Percentiles rank a stretch among this genome's conserved stretches.
These are phyloP conservation scores for Lentinula edodes DNA, from an alignment of 768 basidiomycete species.

Conservation along the genomic window DNA sequence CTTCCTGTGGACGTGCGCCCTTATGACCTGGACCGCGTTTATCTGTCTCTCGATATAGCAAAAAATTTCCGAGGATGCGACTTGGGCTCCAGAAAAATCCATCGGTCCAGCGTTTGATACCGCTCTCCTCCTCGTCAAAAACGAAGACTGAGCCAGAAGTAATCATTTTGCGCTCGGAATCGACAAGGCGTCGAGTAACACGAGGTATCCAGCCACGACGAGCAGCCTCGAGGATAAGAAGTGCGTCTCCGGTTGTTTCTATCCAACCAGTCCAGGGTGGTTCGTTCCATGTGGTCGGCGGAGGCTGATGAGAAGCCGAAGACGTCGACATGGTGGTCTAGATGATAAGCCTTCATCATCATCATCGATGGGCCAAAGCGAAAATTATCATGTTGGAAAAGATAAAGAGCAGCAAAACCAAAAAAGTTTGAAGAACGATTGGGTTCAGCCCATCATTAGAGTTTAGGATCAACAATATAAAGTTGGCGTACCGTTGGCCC, in stretches of 20 bases:
- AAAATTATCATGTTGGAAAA: not conserved
- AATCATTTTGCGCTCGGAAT: conserved; percentile 90
- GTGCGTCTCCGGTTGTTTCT: conserved; percentile 90
- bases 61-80: conserved; percentile 89
- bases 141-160: conserved; percentile 92
- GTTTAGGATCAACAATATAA: conserved; percentile 8
- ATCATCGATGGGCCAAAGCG: not conserved
- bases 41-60: conserved; percentile 93
- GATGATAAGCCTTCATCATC: not conserved
- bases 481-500: conserved; percentile 9
- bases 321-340: not conserved
- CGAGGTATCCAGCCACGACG: conserved; percentile 85
- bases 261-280: conserved; percentile 95
- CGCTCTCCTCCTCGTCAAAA: conserved; percentile 95
- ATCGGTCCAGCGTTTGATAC: conserved; percentile 98
- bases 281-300: conserved; percentile 7
- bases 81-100: conserved; percentile 95
- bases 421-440: not conserved
- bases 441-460: conserved; percentile 4
- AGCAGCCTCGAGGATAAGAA: conserved; percentile 95
- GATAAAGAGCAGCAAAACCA: not conserved
- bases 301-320: not conserved
- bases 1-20: not conserved
- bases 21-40: conserved; percentile 68
- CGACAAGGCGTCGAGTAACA: conserved; percentile 87